Conservation (phyloP, 495 filamentous ascomycete genomes). For the Pseudomonodictys pantanalensis region DNA sequence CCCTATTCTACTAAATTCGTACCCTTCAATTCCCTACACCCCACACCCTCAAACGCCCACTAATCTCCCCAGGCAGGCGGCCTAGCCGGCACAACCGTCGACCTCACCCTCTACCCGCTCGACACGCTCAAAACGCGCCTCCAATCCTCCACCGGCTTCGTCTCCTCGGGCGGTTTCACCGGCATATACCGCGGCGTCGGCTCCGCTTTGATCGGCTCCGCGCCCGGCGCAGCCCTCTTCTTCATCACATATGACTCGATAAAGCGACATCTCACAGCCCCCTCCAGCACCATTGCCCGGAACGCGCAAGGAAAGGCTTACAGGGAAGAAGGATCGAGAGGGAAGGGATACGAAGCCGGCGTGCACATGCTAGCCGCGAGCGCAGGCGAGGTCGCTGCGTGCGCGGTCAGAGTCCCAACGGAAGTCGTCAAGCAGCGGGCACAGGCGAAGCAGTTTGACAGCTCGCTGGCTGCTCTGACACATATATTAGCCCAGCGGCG, state of each 20-base stretch:
- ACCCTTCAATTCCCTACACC: conserved; percentile 35
- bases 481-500: conserved; percentile 62
- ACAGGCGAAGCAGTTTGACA: conserved; percentile 72
- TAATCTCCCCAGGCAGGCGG: conserved; percentile 45
- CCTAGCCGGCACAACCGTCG: conserved; percentile 45
- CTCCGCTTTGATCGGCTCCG: conserved; percentile 78
- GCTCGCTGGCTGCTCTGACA: conserved; percentile 59
- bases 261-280: conserved; percentile 48
- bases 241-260: conserved; percentile 92
- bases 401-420: conserved; percentile 87
- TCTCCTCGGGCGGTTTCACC: conserved; percentile 68
- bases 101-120: conserved; percentile 45
- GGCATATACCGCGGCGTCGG: conserved; percentile 72
- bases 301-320: conserved; percentile 30
- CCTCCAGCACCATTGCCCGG: not conserved
- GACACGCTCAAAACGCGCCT: conserved; percentile 61
- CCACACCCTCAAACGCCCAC: conserved; percentile 51
- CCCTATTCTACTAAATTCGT: conserved; percentile 5
- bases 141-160: conserved; percentile 79
- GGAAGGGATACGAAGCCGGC: conserved; percentile 36
- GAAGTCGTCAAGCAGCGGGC: conserved; percentile 97
- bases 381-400: conserved; percentile 87
- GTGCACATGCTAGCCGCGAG: conserved; percentile 86
- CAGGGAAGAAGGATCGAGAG: not conserved
- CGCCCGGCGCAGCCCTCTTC: conserved; percentile 95